These are phyloP conservation scores for Dillenia suffruticosa DNA, from an alignment of 164 flowering plant species.

Conservation along the genomic window DNA sequence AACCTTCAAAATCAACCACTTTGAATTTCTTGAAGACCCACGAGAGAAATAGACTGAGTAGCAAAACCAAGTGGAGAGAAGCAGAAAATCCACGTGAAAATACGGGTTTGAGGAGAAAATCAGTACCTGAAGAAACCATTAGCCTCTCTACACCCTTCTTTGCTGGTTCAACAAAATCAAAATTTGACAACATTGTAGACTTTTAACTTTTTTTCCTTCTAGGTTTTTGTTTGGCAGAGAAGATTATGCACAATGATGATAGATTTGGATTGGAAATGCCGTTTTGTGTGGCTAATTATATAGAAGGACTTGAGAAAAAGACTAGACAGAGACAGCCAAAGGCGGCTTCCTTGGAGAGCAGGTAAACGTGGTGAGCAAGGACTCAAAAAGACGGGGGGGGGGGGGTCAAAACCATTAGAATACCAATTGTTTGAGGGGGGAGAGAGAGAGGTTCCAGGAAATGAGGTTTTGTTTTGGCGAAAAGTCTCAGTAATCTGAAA, in stretches of 20 bases:
- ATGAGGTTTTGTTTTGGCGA: too few species aligned
- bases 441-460: too few species aligned
- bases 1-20: conserved; percentile 3
- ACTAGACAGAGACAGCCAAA: not conserved
- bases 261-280: too few species aligned
- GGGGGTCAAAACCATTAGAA: too few species aligned
- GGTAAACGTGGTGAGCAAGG: too few species aligned
- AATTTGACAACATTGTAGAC: conserved; percentile 2
- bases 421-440: too few species aligned
- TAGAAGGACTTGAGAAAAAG: not conserved
- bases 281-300: too few species aligned
- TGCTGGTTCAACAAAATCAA: conserved; percentile 14
- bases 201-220: not conserved
- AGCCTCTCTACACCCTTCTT: conserved; percentile 5
- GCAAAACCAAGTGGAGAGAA: conserved; percentile 40
- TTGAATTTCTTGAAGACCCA: conserved; percentile 32
- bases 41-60: conserved; percentile 26
- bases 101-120: conserved; percentile 39
- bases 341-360: not conserved
- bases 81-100: conserved; percentile 49
- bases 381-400: too few species aligned
- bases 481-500: too few species aligned
- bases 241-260: not conserved
- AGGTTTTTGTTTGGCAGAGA: not conserved
- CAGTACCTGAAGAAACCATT: conserved; percentile 9